A percentile compares a stretch with the other conserved stretches of the same genome.
Conservation (phyloP, 1,284 basidiomycete genomes). For the Rhodotorula sp. region DNA sequence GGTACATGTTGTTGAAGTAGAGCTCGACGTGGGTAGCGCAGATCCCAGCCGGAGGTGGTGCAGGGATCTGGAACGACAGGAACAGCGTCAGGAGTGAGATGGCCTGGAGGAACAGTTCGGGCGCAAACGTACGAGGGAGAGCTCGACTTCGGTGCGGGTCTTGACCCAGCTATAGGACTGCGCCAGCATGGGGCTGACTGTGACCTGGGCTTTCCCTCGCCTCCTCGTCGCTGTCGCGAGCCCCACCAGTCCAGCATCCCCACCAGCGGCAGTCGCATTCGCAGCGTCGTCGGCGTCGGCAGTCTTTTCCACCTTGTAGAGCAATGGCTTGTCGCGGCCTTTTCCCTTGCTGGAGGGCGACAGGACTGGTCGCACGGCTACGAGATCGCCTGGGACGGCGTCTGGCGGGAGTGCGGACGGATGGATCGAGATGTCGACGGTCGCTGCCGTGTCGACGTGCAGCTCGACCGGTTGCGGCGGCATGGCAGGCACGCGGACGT, state of each 20-base stretch:
- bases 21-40: conserved; percentile 79
- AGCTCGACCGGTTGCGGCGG: conserved; percentile 15
- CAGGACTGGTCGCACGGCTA: conserved; percentile 30
- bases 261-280: background rate
- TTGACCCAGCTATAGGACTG: conserved; percentile 33
- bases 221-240: conserved; percentile 7
- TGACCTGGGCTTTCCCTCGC: conserved; percentile 22
- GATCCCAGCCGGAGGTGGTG: conserved; percentile 25
- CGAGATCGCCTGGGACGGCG: conserved; percentile 27
- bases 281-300: conserved; percentile 1
- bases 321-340: conserved; percentile 24
- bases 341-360: conserved; percentile 25
- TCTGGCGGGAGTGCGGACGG: conserved; percentile 15
- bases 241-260: background rate
- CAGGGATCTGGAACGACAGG: conserved; percentile 15
- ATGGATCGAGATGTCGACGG: conserved; percentile 22
- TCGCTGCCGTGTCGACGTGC: conserved; percentile 26
- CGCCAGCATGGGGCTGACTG: conserved; percentile 24
- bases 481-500: no score
- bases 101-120: background rate
- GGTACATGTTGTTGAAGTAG: conserved; percentile 68
- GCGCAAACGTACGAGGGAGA: conserved; percentile 15
- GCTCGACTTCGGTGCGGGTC: conserved; percentile 23
- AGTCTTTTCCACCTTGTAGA: conserved; percentile 29
- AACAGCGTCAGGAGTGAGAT: background rate